Conservation (phyloP, 1,284 basidiomycete species). For the Naganishia sp. region DNA sequence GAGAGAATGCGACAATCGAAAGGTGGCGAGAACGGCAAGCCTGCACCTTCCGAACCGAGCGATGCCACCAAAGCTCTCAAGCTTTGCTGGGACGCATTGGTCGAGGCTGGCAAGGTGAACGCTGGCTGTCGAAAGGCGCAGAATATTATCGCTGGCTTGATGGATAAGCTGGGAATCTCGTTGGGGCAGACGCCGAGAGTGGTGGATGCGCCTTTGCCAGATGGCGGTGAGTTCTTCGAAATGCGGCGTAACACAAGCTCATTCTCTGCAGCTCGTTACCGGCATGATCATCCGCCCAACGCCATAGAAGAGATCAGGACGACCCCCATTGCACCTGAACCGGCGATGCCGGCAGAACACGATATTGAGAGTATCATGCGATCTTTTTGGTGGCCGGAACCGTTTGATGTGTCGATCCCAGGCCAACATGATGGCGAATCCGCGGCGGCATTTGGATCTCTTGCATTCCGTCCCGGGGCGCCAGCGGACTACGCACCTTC, state of each 20-base stretch:
- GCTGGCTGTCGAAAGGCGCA: conserved; percentile 38
- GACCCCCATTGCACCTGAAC: not conserved
- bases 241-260: not conserved
- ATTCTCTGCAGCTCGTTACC: not conserved
- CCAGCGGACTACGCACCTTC: not conserved
- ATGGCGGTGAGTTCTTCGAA: conserved; percentile 2
- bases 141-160: conserved; percentile 35
- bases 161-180: conserved; percentile 34
- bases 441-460: not conserved
- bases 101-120: conserved; percentile 39
- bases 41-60: conserved; percentile 21
- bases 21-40: conserved; percentile 28
- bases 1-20: conserved; percentile 1
- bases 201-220: conserved; percentile 7
- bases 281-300: no score
- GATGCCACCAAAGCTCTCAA: conserved; percentile 35
- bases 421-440: not conserved
- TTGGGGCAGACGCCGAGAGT: conserved; percentile 3
- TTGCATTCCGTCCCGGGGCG: not conserved
- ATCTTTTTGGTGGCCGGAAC: conserved; percentile 26
- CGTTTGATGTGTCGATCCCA: not conserved
- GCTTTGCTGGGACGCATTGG: conserved; percentile 38
- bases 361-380: conserved; percentile 27
- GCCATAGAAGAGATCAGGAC: not conserved
- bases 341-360: not conserved